phyloP scores from a whole-genome alignment of 495 filamentous ascomycete species.

The Aspergillus diversus region DNA sequence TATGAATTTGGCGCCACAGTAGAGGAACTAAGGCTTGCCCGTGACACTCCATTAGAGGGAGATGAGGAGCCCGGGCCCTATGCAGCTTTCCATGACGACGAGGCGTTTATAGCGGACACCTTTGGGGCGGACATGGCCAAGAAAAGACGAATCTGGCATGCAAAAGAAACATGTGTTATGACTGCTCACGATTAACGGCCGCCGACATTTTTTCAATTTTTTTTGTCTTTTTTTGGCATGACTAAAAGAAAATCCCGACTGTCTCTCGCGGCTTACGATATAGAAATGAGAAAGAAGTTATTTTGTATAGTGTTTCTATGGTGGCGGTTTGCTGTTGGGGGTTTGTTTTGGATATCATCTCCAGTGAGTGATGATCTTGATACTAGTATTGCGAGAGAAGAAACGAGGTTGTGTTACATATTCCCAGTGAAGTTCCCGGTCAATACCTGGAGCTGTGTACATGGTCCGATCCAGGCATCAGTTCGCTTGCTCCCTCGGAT shows the following conservation, averaged over 20 bases:
- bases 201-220: neutral
- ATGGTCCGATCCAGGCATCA: slow-evolving; percentile 1
- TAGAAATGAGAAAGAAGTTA: slow-evolving; percentile 1
- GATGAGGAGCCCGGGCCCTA: slow-evolving; percentile 19
- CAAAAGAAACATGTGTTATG: slow-evolving; percentile 65
- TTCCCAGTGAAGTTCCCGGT: slow-evolving; percentile 6
- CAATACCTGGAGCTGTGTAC: slow-evolving; percentile 6
- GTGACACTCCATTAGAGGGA: slow-evolving; percentile 19
- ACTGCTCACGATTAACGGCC: slow-evolving; percentile 48
- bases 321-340: neutral
- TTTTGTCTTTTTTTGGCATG: too few relatives aligned
- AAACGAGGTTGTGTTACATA: neutral
- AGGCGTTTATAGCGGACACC: slow-evolving; percentile 53
- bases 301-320: neutral
- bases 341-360: too few relatives aligned
- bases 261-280: neutral
- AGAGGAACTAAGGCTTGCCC: slow-evolving; percentile 68
- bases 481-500: neutral
- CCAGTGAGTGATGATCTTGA: too few relatives aligned
- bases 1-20: slow-evolving; percentile 82
- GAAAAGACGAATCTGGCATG: slow-evolving; percentile 74
- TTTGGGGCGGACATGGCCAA: slow-evolving; percentile 60
- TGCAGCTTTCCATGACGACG: slow-evolving; percentile 37
- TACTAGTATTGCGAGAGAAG: too few relatives aligned
- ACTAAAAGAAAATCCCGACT: neutral